phyloP scores from a whole-genome alignment of 2,329 filamentous ascomycete genomes.

The Cucurbitaria berberidis region DNA sequence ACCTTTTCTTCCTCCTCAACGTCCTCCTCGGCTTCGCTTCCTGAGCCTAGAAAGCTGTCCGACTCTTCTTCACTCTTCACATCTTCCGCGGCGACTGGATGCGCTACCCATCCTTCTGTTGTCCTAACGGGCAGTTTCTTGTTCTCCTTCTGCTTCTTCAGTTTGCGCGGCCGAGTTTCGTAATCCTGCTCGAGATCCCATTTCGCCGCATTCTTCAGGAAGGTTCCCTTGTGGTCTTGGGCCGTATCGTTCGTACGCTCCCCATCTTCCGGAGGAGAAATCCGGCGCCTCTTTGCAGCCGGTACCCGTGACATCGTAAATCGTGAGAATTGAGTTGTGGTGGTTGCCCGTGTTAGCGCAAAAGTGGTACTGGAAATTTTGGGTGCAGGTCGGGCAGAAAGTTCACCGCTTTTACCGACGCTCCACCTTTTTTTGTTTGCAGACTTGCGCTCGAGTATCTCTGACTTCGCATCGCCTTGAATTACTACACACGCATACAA shows the following conservation, averaged over 20 bases:
- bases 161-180: slow-evolving; percentile 77
- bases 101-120: slow-evolving; percentile 73
- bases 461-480: slow-evolving; percentile 18
- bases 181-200: slow-evolving; percentile 96
- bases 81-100: slow-evolving; percentile 48
- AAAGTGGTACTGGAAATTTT: slow-evolving; percentile 30
- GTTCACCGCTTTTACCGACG: slow-evolving; percentile 10
- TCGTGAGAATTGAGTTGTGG: not conserved
- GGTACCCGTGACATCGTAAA: slow-evolving; percentile 42
- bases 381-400: slow-evolving; percentile 23
- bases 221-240: slow-evolving; percentile 54
- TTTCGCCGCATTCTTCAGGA: slow-evolving; percentile 75
- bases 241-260: slow-evolving; percentile 20
- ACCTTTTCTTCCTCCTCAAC: slow-evolving; percentile 52
- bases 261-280: slow-evolving; percentile 44
- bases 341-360: slow-evolving; percentile 9
- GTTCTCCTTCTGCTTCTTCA: slow-evolving; percentile 73
- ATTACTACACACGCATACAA: slow-evolving; percentile 33
- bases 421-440: slow-evolving; percentile 20
- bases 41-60: slow-evolving; percentile 68
- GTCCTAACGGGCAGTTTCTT: slow-evolving; percentile 87
- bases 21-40: slow-evolving; percentile 58
- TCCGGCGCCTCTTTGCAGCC: slow-evolving; percentile 45
- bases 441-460: slow-evolving; percentile 15
- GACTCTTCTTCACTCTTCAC: slow-evolving; percentile 63